Base-by-base conservation (phyloP, 1,284 basidiomycete species). In the Anthracocystis walkeri region DNA sequence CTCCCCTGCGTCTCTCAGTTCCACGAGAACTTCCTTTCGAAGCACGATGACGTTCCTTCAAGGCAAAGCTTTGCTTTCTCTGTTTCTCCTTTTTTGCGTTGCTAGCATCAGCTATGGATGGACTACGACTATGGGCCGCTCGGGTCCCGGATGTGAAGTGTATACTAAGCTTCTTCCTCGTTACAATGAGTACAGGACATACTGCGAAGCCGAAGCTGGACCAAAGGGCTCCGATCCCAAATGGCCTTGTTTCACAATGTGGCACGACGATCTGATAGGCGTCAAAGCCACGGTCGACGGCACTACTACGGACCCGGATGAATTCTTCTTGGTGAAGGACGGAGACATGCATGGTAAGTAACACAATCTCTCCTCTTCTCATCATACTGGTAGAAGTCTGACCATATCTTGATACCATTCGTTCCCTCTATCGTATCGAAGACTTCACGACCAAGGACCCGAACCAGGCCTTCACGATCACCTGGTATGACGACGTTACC, bases 221-320 rank as follows among this genome's bases (percentile, higher is more conserved):
- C 20, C 20, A 0, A 21, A 18, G 0, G 60, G 52, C 0, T 14
- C 38, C 1, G 60, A 64, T 14, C 57, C 52, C 12, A 55, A 53
- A 4, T 64, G 60, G 57, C 66, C 66, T 16, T 69, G 66, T 35
- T 63, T 64, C 35, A 42, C 53, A 6, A 41, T 64, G 31, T 69
- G 61, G 60, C 18, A 10, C 21, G 21, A 11, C 2, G 23, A 42
- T n/a, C 25, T 63, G 44, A 7, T 0, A 1, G 11, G 14, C 11
- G 40, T 42, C 29, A 27, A 29, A 1, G 60, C 51, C 25, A 21
- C n/a, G 0, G 11, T 58, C 2, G 40, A 14, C 7, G 14, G 20
- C 8, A 18, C 33, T 23, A 50, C 33, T 0, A 42, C 25, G 10
- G 23, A 23, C 20, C 46, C 53, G 5, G 49, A 57, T n/a, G 49